Percentiles rank a stretch among this genome's conserved stretches.
Conservation (phyloP, 768 basidiomycete species). For the Gymnopilus dilepis region DNA sequence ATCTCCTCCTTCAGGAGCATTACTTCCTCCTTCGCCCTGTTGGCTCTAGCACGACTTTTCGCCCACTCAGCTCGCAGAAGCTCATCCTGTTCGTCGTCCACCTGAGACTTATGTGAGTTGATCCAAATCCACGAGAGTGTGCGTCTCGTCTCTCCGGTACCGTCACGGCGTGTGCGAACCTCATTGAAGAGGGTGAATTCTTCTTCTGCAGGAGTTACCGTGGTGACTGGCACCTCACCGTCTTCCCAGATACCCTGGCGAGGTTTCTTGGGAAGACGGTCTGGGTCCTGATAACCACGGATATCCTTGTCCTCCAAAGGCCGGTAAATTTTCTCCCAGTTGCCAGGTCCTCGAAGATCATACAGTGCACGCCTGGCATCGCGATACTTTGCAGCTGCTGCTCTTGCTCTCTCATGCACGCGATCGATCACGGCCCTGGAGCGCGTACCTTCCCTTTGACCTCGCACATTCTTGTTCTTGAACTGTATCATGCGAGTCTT, state of each 20-base stretch:
- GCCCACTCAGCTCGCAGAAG: conserved; percentile 15
- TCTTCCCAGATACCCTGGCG: not conserved
- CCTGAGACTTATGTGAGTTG: not conserved
- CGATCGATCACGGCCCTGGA: conserved; percentile 9
- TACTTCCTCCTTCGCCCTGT: conserved; percentile 8
- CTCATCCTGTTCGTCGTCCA: not conserved
- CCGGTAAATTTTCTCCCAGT: conserved; percentile 10
- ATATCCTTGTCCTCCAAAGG: no score
- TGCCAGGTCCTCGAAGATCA: not conserved
- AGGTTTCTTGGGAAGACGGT: not conserved
- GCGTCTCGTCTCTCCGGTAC: no score
- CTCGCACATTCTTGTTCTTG: conserved; percentile 17
- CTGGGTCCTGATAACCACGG: conserved; percentile 15
- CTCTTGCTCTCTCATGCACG: no score
- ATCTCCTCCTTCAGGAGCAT: conserved; percentile 12
- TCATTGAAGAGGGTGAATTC: no score
- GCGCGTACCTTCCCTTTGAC: conserved; percentile 12
- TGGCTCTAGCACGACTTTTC: no score
- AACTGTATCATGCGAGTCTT: conserved; percentile 2
- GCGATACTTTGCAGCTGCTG: conserved; percentile 16
- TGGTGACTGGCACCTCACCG: no score
- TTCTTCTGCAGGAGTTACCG: no score
- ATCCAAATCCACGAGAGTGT: not conserved
- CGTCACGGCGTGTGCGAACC: no score
- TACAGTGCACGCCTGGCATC: conserved; percentile 11